These are phyloP conservation scores for Phytophthora hibernalis DNA, from an alignment of 352 stramenopile species.

Conservation along the genomic window DNA sequence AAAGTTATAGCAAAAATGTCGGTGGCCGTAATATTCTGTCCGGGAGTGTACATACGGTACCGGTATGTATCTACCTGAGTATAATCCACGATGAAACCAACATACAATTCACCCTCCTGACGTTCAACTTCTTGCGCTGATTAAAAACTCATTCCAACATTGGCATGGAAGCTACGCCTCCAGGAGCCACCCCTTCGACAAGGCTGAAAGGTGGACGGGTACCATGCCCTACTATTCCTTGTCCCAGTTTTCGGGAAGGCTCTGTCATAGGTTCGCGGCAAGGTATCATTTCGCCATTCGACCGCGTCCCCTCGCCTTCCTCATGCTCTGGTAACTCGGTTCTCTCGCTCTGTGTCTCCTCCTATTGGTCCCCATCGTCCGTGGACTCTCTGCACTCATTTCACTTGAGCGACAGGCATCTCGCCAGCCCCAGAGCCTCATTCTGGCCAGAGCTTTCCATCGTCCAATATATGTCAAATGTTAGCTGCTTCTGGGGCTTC, in stretches of 20 bases:
- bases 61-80: no score
- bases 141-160: no score
- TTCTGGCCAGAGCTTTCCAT: constrained; percentile 41
- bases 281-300: constrained; percentile 3
- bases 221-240: constrained; percentile 7
- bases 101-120: no score
- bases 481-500: constrained; percentile 34
- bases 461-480: constrained; percentile 32
- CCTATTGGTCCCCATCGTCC: constrained; percentile 16
- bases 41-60: no score
- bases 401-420: constrained; percentile 16
- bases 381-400: constrained; percentile 18
- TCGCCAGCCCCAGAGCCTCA: constrained; percentile 16
- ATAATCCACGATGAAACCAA: no score
- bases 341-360: constrained; percentile 20
- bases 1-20: no score
- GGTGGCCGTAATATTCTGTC: no score
- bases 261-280: background rate
- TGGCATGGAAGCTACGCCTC: no score
- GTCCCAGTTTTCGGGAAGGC: constrained; percentile 1
- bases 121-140: no score
- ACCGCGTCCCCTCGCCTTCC: constrained; percentile 7
- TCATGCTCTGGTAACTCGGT: constrained; percentile 34
- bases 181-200: no score
- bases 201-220: no score